A percentile compares a stretch with the other conserved stretches of the same genome.
Evolutionary conservation across 1,284 basidiomycete species (phyloP).

Genomic region (Moesziomyces sp.): DNA sequence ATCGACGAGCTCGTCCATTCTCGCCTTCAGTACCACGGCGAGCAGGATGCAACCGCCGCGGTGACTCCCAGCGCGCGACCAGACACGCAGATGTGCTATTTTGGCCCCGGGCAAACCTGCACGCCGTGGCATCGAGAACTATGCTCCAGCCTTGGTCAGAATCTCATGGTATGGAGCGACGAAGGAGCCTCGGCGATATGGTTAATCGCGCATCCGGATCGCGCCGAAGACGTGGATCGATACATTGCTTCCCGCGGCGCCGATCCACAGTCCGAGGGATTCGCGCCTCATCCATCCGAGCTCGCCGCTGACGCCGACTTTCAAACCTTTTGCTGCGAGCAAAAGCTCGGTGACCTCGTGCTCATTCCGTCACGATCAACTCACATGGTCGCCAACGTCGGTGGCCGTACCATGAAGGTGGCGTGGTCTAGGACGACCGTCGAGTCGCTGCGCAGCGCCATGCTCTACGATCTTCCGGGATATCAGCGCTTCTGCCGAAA

Average conservation of each 20-base stretch:
- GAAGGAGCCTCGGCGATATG: slow-evolving; percentile 22
- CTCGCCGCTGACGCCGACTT: slow-evolving; percentile 20
- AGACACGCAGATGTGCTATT: slow-evolving; percentile 12
- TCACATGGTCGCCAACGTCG: slow-evolving; percentile 26
- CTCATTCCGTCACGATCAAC: slow-evolving; percentile 32
- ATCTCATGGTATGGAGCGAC: slow-evolving; percentile 38
- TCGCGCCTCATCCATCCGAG: slow-evolving; percentile 22
- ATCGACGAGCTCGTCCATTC: slow-evolving; percentile 15
- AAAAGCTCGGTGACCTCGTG: slow-evolving; percentile 38
- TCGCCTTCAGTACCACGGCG: slow-evolving; percentile 24
- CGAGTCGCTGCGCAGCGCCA: slow-evolving; percentile 21
- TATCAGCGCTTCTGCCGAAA: slow-evolving; percentile 40
- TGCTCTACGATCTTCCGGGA: slow-evolving; percentile 25
- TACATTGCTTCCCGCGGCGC: slow-evolving; percentile 22
- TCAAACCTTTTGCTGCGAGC: slow-evolving; percentile 18
- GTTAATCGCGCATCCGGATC: slow-evolving; percentile 20
- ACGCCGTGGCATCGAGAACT: slow-evolving; percentile 23
- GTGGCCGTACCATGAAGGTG: slow-evolving; percentile 27
- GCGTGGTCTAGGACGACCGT: slow-evolving; percentile 37
- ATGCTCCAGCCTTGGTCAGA: slow-evolving; percentile 42
- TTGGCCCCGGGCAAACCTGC: slow-evolving; percentile 22
- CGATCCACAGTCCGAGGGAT: slow-evolving; percentile 11
- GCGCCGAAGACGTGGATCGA: slow-evolving; percentile 17
- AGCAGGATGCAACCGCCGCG: slow-evolving; percentile 16
- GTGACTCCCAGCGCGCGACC: slow-evolving; percentile 3